These are phyloP conservation scores for Didymella pinodella DNA, from an alignment of 2,329 filamentous ascomycete genomes.

Conservation along the genomic window DNA sequence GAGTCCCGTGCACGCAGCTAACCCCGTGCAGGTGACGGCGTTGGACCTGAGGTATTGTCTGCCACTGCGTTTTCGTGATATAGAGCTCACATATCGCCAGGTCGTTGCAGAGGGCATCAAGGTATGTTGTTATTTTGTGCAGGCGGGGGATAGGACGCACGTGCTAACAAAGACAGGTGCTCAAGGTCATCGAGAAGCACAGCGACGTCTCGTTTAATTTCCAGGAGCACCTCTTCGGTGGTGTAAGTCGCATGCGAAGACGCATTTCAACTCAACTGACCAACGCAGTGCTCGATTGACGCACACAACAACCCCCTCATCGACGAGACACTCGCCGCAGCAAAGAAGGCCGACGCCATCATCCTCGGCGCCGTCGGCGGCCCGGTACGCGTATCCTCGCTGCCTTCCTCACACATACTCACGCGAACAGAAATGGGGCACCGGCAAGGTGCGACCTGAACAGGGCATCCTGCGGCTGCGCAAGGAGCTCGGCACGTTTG, in stretches of 20 bases:
- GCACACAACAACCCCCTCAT: slow-evolving; percentile 80
- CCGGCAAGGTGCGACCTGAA: slow-evolving; percentile 85
- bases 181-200: slow-evolving; percentile 79
- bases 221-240: slow-evolving; percentile 87
- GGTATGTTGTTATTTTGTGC: slow-evolving; percentile 57
- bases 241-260: slow-evolving; percentile 68
- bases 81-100: slow-evolving; percentile 55
- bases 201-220: slow-evolving; percentile 84
- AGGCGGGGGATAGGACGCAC: background rate
- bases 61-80: background rate
- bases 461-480: slow-evolving; percentile 90
- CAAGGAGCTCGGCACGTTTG: slow-evolving; percentile 93
- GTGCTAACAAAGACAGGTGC: slow-evolving; percentile 62
- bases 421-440: slow-evolving; percentile 79
- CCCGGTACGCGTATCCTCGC: slow-evolving; percentile 63
- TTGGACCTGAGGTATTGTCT: slow-evolving; percentile 51
- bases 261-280: slow-evolving; percentile 13
- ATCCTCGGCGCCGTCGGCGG: slow-evolving; percentile 93
- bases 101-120: slow-evolving; percentile 87
- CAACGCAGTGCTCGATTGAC: slow-evolving; percentile 81
- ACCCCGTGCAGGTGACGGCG: slow-evolving; percentile 49
- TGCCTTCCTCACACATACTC: slow-evolving; percentile 9
- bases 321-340: slow-evolving; percentile 80
- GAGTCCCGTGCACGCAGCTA: slow-evolving; percentile 12
- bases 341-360: slow-evolving; percentile 86